A percentile compares a stretch with the other conserved stretches of the same genome.
phyloP scores from a whole-genome alignment of 2,329 filamentous ascomycete species.

The Parafenestella ontariensis region DNA sequence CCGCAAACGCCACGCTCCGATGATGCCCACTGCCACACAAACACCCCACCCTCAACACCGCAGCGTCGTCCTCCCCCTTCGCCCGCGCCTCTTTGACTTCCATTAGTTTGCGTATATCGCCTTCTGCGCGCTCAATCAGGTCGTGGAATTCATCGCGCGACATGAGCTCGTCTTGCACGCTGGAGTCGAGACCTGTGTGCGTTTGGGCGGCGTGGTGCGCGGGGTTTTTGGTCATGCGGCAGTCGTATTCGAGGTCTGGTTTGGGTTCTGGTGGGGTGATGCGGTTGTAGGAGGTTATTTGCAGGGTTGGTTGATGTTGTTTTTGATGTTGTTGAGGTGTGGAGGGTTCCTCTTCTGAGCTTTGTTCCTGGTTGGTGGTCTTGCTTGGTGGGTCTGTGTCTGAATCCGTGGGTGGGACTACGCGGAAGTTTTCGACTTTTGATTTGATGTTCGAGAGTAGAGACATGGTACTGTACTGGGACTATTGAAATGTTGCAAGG shows the following conservation, averaged over 20 bases:
- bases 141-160: conserved; percentile 4
- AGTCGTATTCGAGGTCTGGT: conserved; percentile 15
- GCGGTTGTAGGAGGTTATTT: conserved; percentile 15
- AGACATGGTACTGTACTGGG: background rate
- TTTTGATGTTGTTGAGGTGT: background rate
- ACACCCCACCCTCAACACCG: conserved; percentile 8
- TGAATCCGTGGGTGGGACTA: conserved; percentile 10
- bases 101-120: conserved; percentile 9
- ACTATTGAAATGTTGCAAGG: background rate
- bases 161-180: conserved; percentile 14
- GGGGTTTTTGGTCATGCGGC: conserved; percentile 11
- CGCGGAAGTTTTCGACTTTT: background rate
- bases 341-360: background rate
- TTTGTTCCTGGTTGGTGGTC: background rate
- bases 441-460: background rate
- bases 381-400: background rate
- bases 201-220: background rate
- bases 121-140: background rate
- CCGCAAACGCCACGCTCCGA: conserved; percentile 15
- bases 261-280: conserved; percentile 3
- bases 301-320: conserved; percentile 6
- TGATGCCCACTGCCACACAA: conserved; percentile 13
- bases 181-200: conserved; percentile 7
- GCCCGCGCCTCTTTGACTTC: conserved; percentile 6
- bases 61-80: background rate